Evolutionary conservation across 2,329 filamentous ascomycete genomes (phyloP), one percentile per base, ranked within the genome.

Genomic region (Zarea fungicola): DNA sequence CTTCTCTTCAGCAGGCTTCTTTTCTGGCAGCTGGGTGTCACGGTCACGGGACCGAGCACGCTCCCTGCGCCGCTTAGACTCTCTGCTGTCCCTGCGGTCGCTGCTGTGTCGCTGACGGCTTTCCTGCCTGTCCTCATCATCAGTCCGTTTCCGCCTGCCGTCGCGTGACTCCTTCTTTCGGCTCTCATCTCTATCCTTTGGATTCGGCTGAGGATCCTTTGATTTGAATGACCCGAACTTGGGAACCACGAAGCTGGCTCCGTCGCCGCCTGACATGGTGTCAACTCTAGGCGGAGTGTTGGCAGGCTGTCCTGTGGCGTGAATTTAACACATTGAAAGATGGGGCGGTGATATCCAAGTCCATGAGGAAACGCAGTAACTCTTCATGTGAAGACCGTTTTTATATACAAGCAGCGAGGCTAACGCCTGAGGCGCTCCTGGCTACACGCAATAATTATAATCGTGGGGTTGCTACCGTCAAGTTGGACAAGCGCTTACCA

Each of bases 171-270:
- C 22, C 28, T 28, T 19, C 8, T n/a, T 45, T 13, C 16, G 53
- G n/a, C 54, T 55, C 11, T 56, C 50, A n/a, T 57, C 53, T 43
- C 43, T 42, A n/a, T 21, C 14, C 21, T 78, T 84, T 5, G 58
- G 56, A 14, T 56, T 61, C 25, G 60, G 34, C 10, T 56, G 53
- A 8, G 48, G 44, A 7, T 40, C 11, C 25, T 53, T 51, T 9
- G 79, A 18, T 56, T 78, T 83, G 70, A 91, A 92, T 54, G 87
- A 91, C 18, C 80, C 74, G 60, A 92, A 91, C 58, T 83, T 89
- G 9, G 87, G 87, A 19, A 86, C 72, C 22, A 56, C 51, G 29
- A 57, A 36, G 39, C 56, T 56, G 28, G 54, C 54, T 31, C 59
- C 56, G 37, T 60, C 58, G 39, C 56, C 57, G 36, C 51, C 52